phyloP scores from a whole-genome alignment of 2,329 filamentous ascomycete species.

The Colletotrichum lini region DNA sequence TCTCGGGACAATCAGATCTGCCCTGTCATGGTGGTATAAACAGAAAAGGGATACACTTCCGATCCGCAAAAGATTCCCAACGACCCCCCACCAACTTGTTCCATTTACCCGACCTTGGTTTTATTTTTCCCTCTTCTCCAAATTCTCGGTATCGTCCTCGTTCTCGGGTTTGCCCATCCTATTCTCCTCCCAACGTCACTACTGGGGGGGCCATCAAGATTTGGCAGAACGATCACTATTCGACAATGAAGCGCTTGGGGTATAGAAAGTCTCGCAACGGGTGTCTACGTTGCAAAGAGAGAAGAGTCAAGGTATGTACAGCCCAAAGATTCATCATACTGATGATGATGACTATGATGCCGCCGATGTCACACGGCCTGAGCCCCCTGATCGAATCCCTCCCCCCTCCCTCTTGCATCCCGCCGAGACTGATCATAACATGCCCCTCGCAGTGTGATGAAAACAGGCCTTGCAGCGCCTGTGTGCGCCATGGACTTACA shows the following conservation, averaged over 20 bases:
- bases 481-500: constrained; percentile 52
- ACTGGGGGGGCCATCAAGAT: background rate
- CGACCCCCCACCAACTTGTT: constrained; percentile 31
- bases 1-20: background rate
- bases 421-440: constrained; percentile 13
- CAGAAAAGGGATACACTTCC: constrained; percentile 20
- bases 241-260: constrained; percentile 49
- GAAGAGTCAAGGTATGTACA: constrained; percentile 53
- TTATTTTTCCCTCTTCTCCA: background rate
- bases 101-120: constrained; percentile 30
- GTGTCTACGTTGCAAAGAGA: constrained; percentile 53
- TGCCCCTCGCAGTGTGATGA: constrained; percentile 55
- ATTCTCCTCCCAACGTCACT: background rate
- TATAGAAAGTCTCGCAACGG: constrained; percentile 55
- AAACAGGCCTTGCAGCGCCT: constrained; percentile 55
- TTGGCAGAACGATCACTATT: constrained; percentile 1
- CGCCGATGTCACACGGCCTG: background rate
- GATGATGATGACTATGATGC: no score
- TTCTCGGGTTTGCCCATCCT: constrained; percentile 22
- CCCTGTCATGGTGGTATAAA: constrained; percentile 29
- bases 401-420: background rate
- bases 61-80: constrained; percentile 7
- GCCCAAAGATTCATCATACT: no score
- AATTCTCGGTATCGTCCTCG: constrained; percentile 34
- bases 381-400: background rate